A percentile compares a stretch with the other conserved stretches of the same genome.
These are phyloP conservation scores for Tylopilus sp. DNA, from an alignment of 768 basidiomycete species.

Conservation along the genomic window DNA sequence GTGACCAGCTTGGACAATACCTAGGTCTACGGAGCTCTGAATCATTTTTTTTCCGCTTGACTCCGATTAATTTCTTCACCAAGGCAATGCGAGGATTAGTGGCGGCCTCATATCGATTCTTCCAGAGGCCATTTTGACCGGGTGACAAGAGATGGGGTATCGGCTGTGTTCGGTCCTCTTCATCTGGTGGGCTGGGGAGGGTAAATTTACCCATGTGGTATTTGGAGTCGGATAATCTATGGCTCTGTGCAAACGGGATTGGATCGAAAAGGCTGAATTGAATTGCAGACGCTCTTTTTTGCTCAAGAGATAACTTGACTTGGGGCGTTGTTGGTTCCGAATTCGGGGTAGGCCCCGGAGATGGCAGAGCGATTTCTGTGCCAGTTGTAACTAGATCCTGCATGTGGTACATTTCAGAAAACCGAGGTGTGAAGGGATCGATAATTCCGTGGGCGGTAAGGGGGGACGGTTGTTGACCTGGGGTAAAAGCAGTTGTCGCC, in stretches of 20 bases:
- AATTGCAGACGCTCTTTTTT: constrained; percentile 14
- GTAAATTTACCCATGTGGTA: constrained; percentile 72
- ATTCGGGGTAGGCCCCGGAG: constrained; percentile 49
- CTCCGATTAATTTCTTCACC: constrained; percentile 62
- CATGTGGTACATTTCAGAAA: constrained; percentile 20
- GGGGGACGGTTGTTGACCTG: constrained; percentile 26
- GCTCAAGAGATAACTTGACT: constrained; percentile 41
- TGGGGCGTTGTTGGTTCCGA: constrained; percentile 52
- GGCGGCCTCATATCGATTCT: constrained; percentile 48
- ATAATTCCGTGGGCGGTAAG: constrained; percentile 27
- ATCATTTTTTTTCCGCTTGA: constrained; percentile 58
- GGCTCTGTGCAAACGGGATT: constrained; percentile 66
- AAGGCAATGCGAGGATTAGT: constrained; percentile 75
- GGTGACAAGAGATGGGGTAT: constrained; percentile 20
- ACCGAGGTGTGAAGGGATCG: constrained; percentile 19
- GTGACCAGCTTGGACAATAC: constrained; percentile 41
- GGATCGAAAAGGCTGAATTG: constrained; percentile 55
- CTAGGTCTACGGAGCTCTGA: constrained; percentile 36
- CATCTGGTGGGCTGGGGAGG: constrained; percentile 60
- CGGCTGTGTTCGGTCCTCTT: constrained; percentile 37
- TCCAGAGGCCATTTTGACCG: constrained; percentile 40
- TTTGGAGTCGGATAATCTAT: constrained; percentile 66
- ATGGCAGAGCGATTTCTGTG: constrained; percentile 46
- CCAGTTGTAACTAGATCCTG: constrained; percentile 28
- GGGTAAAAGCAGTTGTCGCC: constrained; percentile 15